These are phyloP conservation scores for Paraleonurus japonicus DNA, from an alignment of 257 asterid species.

Conservation along the genomic window DNA sequence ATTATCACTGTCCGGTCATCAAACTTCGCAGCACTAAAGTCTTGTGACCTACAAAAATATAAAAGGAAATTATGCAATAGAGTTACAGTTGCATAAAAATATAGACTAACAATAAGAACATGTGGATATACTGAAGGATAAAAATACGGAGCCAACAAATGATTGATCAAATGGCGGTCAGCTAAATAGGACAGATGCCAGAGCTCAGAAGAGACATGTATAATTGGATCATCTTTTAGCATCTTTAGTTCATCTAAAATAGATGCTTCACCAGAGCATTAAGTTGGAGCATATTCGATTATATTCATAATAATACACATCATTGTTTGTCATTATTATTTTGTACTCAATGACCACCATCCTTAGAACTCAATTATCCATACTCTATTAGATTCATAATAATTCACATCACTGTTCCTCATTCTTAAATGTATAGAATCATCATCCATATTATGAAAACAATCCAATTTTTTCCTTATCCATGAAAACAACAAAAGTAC, in stretches of 20 bases:
- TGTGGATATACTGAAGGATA: neutral
- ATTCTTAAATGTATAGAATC: neutral
- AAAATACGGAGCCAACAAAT: neutral
- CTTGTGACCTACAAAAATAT: conserved; percentile 64
- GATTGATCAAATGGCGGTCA: neutral
- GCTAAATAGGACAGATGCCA: neutral
- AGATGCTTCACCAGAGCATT: conserved; percentile 1
- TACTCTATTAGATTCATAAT: neutral
- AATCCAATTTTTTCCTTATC: neutral
- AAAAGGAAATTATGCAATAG: conserved; percentile 19
- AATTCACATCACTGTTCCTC: neutral
- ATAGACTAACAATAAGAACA: conserved; percentile 13
- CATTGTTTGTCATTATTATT: neutral
- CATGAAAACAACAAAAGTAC: neutral
- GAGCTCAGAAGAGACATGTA: neutral
- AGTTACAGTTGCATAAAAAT: conserved; percentile 1
- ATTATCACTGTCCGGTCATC: conserved; percentile 92
- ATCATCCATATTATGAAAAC: neutral
- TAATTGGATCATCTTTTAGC: neutral
- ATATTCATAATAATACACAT: neutral
- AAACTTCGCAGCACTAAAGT: conserved; percentile 86
- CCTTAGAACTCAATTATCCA: neutral
- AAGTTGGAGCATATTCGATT: neutral
- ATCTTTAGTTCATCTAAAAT: neutral
- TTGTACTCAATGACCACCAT: neutral